A percentile compares a stretch with the other conserved stretches of the same genome.
Evolutionary conservation across 192 early-diverging fungal species (phyloP).

Genomic region (Coemansia reversa): DNA sequence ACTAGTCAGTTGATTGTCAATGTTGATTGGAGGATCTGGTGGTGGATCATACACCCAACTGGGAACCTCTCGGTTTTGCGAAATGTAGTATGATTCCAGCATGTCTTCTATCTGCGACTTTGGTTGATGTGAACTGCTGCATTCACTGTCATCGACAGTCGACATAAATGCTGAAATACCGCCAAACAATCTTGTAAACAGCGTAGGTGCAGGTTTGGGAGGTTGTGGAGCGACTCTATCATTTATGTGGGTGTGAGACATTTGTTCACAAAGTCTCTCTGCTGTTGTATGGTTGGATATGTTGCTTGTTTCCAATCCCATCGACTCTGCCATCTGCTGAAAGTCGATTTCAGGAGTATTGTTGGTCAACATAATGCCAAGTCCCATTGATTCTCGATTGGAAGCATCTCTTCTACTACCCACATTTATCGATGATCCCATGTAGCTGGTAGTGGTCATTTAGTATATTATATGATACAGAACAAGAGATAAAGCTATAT

Average conservation of each 20-base stretch:
- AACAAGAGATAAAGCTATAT: background rate
- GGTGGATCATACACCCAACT: slow-evolving; percentile 44
- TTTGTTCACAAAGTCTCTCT: background rate
- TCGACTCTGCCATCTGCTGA: slow-evolving; percentile 12
- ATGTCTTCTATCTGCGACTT: slow-evolving; percentile 51
- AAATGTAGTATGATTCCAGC: slow-evolving; percentile 44
- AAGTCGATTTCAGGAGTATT: slow-evolving; percentile 10
- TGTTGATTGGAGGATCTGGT: slow-evolving; percentile 21
- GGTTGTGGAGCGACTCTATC: background rate
- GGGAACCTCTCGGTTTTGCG: slow-evolving; percentile 35
- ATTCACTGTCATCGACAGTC: slow-evolving; percentile 4
- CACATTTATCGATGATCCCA: background rate
- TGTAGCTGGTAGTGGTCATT: background rate
- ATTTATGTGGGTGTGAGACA: background rate
- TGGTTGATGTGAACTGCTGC: background rate
- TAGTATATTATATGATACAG: background rate
- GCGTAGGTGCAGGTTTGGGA: slow-evolving; percentile 10
- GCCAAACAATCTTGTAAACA: slow-evolving; percentile 26
- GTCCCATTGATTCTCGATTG: slow-evolving; percentile 27
- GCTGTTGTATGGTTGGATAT: background rate
- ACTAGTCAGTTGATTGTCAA: background rate
- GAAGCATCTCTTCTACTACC: background rate
- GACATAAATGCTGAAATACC: slow-evolving; percentile 30
- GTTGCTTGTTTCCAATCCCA: slow-evolving; percentile 6
- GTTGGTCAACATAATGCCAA: slow-evolving; percentile 36